phyloP scores from a whole-genome alignment of 805 yeast species.

The Starmerella powellii region DNA sequence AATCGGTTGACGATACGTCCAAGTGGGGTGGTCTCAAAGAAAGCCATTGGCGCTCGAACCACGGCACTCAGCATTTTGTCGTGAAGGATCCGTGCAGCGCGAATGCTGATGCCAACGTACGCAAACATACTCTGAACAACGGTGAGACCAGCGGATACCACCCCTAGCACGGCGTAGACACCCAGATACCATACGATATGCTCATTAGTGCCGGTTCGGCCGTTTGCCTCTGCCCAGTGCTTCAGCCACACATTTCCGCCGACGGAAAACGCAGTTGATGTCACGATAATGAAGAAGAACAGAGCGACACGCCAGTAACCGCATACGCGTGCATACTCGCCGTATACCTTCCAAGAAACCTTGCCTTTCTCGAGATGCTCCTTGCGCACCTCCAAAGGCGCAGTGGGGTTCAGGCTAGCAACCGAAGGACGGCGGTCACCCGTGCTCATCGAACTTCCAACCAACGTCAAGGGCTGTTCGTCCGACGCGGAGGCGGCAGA shows the following conservation, averaged over 20 bases:
- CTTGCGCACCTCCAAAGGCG: constrained; percentile 29
- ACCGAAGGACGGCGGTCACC: constrained; percentile 45
- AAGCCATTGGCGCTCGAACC: constrained; percentile 82
- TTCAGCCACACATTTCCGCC: constrained; percentile 83
- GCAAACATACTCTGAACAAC: constrained; percentile 50
- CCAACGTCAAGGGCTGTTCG: constrained; percentile 24
- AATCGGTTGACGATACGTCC: constrained; percentile 86
- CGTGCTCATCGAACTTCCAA: not conserved
- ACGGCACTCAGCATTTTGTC: constrained; percentile 60
- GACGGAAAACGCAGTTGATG: constrained; percentile 51
- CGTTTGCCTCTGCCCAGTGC: constrained; percentile 91
- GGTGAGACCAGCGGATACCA: constrained; percentile 47
- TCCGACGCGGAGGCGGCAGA: constrained; percentile 7
- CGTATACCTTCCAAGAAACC: constrained; percentile 78
- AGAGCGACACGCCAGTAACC: constrained; percentile 52
- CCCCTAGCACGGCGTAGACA: constrained; percentile 63
- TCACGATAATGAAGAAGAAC: constrained; percentile 44
- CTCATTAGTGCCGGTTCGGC: constrained; percentile 58
- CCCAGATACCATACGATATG: constrained; percentile 58
- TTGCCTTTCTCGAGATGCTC: constrained; percentile 89
- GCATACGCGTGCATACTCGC: constrained; percentile 78
- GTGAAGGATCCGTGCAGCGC: constrained; percentile 63
- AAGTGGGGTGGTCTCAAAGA: constrained; percentile 89
- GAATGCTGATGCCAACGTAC: constrained; percentile 39
- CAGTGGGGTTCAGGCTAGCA: constrained; percentile 37